Conservation (phyloP, 225 moss, liverwort and hornwort genomes). For the Ulota crispa region DNA sequence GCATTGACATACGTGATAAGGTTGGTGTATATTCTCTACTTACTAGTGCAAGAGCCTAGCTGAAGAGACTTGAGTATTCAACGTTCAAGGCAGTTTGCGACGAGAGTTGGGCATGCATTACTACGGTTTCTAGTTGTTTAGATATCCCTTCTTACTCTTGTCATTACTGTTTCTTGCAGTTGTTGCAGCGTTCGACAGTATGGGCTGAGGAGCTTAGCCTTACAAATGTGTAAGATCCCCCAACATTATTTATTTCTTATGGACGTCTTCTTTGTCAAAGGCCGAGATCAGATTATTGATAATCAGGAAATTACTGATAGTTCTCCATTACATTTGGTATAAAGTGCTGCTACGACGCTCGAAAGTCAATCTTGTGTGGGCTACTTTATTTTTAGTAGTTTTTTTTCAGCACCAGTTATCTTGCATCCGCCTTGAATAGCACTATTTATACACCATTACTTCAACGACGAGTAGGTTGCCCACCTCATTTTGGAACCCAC, state of each 20-base stretch:
- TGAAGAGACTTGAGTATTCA: not conserved
- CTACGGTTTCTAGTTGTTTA: not conserved
- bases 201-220: constrained; percentile 82
- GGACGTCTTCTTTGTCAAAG: not conserved
- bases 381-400: not conserved
- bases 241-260: not conserved
- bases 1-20: constrained; percentile 76
- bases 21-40: constrained; percentile 32
- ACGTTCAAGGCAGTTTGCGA: not conserved
- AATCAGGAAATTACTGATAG: not conserved
- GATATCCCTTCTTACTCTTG: constrained; percentile 1
- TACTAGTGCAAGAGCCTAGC: not conserved
- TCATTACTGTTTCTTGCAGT: constrained; percentile 28
- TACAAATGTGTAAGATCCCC: constrained; percentile 37
- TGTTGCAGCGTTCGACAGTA: constrained; percentile 63
- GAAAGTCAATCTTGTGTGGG: too few species aligned
- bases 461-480: not conserved
- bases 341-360: not conserved
- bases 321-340: not conserved
- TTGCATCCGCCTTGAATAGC: not conserved
- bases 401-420: not conserved
- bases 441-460: not conserved
- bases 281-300: not conserved
- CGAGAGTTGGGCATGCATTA: not conserved
- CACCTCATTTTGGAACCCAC: not conserved